These are phyloP conservation scores for Talaromyces sp. DNA, from an alignment of 2,329 filamentous ascomycete species.

Conservation along the genomic window DNA sequence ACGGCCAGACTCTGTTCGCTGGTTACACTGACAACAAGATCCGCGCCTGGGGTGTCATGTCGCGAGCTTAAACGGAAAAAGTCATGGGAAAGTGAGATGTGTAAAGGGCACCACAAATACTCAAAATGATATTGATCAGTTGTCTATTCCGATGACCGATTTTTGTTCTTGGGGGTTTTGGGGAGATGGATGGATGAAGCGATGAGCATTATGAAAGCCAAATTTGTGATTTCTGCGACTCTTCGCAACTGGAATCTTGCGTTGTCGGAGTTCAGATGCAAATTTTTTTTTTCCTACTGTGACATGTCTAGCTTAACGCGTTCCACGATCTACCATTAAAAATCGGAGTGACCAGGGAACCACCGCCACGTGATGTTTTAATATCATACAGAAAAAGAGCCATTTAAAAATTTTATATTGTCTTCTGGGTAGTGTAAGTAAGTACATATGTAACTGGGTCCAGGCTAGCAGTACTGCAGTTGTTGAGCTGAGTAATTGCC, in stretches of 20 bases:
- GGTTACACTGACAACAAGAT: conserved; percentile 99
- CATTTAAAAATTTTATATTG: conserved; percentile 28
- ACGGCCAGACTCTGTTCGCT: conserved; percentile 98
- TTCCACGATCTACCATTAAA: conserved; percentile 20
- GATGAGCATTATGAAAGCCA: conserved; percentile 29
- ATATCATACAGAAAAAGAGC: conserved; percentile 29
- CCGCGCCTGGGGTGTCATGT: conserved; percentile 97
- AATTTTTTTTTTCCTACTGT: conserved; percentile 20
- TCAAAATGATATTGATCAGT: conserved; percentile 10
- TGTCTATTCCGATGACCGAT: conserved; percentile 12
- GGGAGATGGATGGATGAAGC: conserved; percentile 33
- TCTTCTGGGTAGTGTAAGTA: background rate
- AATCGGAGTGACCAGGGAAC: conserved; percentile 29
- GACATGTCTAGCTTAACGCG: conserved; percentile 35
- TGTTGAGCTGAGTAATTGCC: background rate
- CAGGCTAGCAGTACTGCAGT: background rate
- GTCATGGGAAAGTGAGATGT: conserved; percentile 5
- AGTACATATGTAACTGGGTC: no score
- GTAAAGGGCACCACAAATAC: conserved; percentile 14
- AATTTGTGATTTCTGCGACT: conserved; percentile 1
- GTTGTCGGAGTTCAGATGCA: background rate
- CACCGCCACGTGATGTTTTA: conserved; percentile 33
- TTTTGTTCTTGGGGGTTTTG: conserved; percentile 7
- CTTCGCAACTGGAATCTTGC: conserved; percentile 2
- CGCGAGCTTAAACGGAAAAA: conserved; percentile 62